A percentile compares a stretch with the other conserved stretches of the same genome.
Conservation (phyloP, 805 yeast genomes). For the Cyberlindnera samutprakarnensis region DNA sequence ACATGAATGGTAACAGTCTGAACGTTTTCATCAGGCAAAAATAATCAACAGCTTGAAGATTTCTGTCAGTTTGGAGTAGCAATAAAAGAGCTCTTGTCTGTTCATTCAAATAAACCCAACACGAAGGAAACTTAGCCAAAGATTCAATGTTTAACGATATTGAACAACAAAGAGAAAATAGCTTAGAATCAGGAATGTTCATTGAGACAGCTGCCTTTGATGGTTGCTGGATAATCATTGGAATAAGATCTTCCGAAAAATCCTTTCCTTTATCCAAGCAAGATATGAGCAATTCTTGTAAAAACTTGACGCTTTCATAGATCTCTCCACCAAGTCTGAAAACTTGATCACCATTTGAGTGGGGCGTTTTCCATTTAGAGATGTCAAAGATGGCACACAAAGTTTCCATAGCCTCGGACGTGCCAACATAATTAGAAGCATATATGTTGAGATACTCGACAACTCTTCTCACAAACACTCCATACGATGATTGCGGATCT, state of each 20-base stretch:
- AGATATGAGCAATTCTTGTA: conserved; percentile 10
- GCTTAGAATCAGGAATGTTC: conserved; percentile 10
- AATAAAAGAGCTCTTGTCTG: conserved; percentile 5
- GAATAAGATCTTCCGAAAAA: conserved; percentile 5
- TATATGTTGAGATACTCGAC: conserved; percentile 12
- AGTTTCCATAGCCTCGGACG: conserved; percentile 9
- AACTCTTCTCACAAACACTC: conserved; percentile 9
- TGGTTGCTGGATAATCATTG: conserved; percentile 3
- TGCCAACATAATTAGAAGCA: conserved; percentile 10
- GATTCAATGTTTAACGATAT: conserved; percentile 14
- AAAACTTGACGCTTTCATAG: conserved; percentile 8
- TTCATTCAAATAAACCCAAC: conserved; percentile 14
- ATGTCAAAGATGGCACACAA: conserved; percentile 8
- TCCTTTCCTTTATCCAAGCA: conserved; percentile 6
- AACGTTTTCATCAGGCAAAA: conserved; percentile 13
- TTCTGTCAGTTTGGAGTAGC: conserved; percentile 9
- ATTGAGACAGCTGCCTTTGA: conserved; percentile 5
- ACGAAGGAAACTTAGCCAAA: conserved; percentile 7
- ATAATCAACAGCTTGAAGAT: conserved; percentile 10
- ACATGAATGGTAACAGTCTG: conserved; percentile 9
- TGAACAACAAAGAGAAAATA: conserved; percentile 14
- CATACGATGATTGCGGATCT: conserved; percentile 2
- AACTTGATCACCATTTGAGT: no score
- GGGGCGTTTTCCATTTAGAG: no score
- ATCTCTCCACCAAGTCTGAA: conserved; percentile 12